Evolutionary conservation across 768 basidiomycete genomes (phyloP).

Genomic region (Mycena pura): DNA sequence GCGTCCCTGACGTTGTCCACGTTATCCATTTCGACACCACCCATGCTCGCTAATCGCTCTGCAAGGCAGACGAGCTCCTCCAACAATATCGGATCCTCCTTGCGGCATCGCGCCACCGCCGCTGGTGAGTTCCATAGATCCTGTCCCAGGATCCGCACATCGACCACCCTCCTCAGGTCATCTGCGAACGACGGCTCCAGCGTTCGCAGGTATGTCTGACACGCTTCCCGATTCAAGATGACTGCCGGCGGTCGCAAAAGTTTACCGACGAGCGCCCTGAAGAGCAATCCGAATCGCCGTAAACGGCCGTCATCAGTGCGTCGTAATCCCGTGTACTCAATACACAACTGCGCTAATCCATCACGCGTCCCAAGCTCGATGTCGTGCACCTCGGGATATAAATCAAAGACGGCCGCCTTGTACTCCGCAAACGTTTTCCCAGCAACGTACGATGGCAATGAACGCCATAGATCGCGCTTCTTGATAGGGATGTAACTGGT

Average conservation of each 20-base stretch:
- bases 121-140: not conserved
- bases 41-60: not conserved
- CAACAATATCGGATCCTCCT: slow-evolving; percentile 7
- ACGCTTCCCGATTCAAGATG: slow-evolving; percentile 12
- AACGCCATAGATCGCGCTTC: slow-evolving; percentile 3
- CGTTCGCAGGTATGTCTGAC: not conserved
- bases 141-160: not conserved
- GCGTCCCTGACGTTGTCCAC: not conserved
- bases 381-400: slow-evolving; percentile 8
- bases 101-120: not conserved
- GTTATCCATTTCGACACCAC: not conserved
- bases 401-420: slow-evolving; percentile 1
- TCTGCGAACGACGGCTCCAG: slow-evolving; percentile 17
- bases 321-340: not conserved
- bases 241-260: not conserved
- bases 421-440: not conserved
- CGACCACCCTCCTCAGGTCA: slow-evolving; percentile 1
- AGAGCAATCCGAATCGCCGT: slow-evolving; percentile 5
- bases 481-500: slow-evolving; percentile 6
- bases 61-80: slow-evolving; percentile 12
- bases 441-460: not conserved
- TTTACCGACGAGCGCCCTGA: slow-evolving; percentile 1
- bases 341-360: slow-evolving; percentile 2
- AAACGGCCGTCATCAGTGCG: slow-evolving; percentile 2
- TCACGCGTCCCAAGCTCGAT: not conserved